Evolutionary conservation across 495 filamentous ascomycete genomes (phyloP), one percentile per base, ranked within the genome.

Genomic region (Tuber melanosporum): DNA sequence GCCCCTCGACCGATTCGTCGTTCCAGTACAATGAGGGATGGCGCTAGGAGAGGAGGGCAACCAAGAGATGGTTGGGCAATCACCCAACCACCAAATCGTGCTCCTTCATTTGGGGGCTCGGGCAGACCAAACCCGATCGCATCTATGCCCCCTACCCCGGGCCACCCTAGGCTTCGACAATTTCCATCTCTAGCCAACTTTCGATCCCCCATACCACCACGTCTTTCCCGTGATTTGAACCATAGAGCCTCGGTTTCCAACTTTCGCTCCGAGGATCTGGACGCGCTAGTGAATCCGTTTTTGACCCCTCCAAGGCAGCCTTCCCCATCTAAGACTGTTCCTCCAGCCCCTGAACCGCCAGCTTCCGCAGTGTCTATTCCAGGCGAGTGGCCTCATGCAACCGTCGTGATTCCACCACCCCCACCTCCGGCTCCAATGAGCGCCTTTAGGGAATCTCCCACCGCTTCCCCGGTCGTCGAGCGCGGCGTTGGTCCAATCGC

Each of bases 261-360:
- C 71, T 80, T 80, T 70, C 71, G 73, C 57, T 76, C 74, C 14
- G 73, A 76, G 36, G 62, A 76, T 42, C 73, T 69, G 42, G 46
- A 71, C 32, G 12, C 47, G 26, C 72, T 42, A 32, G 52, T 71
- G 47, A 74, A 80, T 36, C 78, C 78, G 19, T 80, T 80, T 46
- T 66, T 78, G 17, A 80, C 78, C 7, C 78, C 78, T 66, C 78
- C 77, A 73, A 79, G 78, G 71, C 77, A 80, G n/a, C n/a, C 74
- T 26, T 80, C 78, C 22, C 77, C 78, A 0, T 32, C n/a, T 9
- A 14, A 57, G 32, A 41, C 46, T 20, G 17, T 36, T 36, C n/a
- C 73, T 39, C 71, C 73, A 12, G 39, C 73, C 39, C 46, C n/a
- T 42, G 76, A 71, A 26, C 57, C 74, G 45, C 73, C 71, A 62